Evolutionary conservation across 2,329 filamentous ascomycete genomes (phyloP), one percentile per base, ranked within the genome.

Genomic region (Aplosporella prunicola): DNA sequence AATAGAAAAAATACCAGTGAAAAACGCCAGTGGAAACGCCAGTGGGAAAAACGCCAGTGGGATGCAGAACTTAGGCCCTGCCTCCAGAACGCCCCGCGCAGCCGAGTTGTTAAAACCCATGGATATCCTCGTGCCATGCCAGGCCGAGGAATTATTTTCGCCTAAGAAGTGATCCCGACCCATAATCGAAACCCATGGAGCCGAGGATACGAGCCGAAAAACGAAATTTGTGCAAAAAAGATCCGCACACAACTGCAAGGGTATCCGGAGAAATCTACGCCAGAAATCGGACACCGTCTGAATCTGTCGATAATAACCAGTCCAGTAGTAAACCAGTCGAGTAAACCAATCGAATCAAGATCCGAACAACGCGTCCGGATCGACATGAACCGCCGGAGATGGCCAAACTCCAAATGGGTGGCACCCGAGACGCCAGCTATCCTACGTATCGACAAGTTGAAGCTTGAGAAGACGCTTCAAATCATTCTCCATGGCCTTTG

Each of bases 381-480:
- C n/a, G n/a, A n/a, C n/a, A n/a, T n/a, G n/a, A n/a, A n/a, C n/a
- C n/a, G n/a, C n/a, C n/a, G n/a, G n/a, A n/a, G n/a, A n/a, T n/a
- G 36, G 29, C 16, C 24, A 33, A 32, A 32, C 30, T 33, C 30
- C 37, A 33, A 25, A 33, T 39, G 30, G 30, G 29, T 33, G 37
- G 33, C 29, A 33, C 30, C 24, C 31, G 18, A 23, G 31, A 39
- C 37, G 37, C 37, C 37, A 13, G 25, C 17, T 29, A 14, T 14
- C 29, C 26, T 39, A 39, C 30, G 37, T 39, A 32, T 40, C 38
- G 23, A 40, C 30, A 40, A 40, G 32, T 29, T 40, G 38, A 30
- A 57, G 41, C 38, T 57, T 57, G 23, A 63, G 48, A 48, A 63
- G 60, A n/a, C 57, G 53, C 45, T 56, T 51, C 44, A 63, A 47